Base-by-base conservation (phyloP, 495 filamentous ascomycete species). In the Staphylotrichum longicolle region DNA sequence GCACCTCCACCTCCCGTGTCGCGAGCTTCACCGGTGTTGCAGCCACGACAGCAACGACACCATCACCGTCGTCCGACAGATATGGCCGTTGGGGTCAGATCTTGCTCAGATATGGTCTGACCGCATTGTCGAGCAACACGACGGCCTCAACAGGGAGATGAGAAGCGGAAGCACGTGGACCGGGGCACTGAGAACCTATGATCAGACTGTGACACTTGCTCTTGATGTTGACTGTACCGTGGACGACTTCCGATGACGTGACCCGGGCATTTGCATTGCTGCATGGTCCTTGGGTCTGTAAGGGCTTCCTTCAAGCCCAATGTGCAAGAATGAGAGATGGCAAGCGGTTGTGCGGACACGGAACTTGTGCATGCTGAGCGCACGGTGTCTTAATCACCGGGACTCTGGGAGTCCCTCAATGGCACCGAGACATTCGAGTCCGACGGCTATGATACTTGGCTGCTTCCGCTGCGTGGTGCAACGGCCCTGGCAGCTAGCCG, bases 1-100 rank as follows among this genome's bases (percentile, higher is more conserved):
- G 45, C 52, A 52, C 45, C 52, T 33, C 37, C 34, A 41, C n/a
- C 44, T 39, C n/a, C 55, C 39, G 55, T 15, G 8, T 12, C 42
- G 42, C n/a, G n/a, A 14, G 12, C 37, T 39, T 39, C 37, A 39
- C 37, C 37, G 37, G 37, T 6, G 37, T 39, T 39, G 37, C 54
- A 52, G 34, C 30, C 47, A 35, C 34, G 54, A 12, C 47, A 37
- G 55, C 42, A 33, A 56, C 14, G 30, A 45, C 54, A 56, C 30
- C 32, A 34, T 4, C 30, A 15, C 41, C 30, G 41, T 15, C 30
- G n/a, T 32, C n/a, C 15, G 48, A 37, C 49, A 3, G 9, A 0
- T 27, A 27, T 27, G 20, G 20, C 20, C 20, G 20, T 1, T 27
- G 20, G 20, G 20, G 20, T 27, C 20, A 27, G 20, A 27, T 27